Evolutionary conservation across 2,329 filamentous ascomycete genomes (phyloP), one percentile per base, ranked within the genome.

Genomic region (Bipolaris bicolor): DNA sequence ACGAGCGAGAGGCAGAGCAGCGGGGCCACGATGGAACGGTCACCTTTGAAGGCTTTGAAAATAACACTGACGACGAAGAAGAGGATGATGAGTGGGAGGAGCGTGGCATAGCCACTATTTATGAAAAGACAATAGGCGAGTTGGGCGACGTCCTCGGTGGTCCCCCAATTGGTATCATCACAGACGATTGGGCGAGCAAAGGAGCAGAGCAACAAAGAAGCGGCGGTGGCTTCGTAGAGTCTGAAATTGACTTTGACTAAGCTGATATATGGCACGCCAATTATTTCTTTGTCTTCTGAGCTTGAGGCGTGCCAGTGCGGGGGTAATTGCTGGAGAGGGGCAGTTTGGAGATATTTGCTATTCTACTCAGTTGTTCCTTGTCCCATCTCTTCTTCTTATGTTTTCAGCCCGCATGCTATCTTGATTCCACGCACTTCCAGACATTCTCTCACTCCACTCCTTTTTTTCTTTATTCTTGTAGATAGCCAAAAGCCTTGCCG

Each of bases 41-140:
- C 6, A 64, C 59, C 1, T 73, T 73, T 49, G 68, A 72, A 47
- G 70, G 70, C 2, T 74, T 71, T n/a, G 79, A 79, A 1, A 78
- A 83, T 9, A 79, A 73, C 16, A 71, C 82, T 39, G 72, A 74
- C 3, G 64, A 68, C 36, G 81, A 82, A 33, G 70, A 86, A 40
- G 69, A 86, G 29, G 69, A 72, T 16, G 73, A 75, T 3, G 65
- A 67, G 10, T 66, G 64, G 68, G 67, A 73, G 52, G 68, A 62
- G 48, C 63, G 57, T 10, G 60, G 65, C 22, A 65, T 68, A 48
- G 90, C 88, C 0, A 84, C 83, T 61, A 87, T 96, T 1, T 97
- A 95, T 77, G 90, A 95, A 73, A 84, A 84, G 66, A 95, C 91
- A 0, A 85, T 96, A 63, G 84, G 91, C 37, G 83, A 90, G 69